A percentile compares a stretch with the other conserved stretches of the same genome.
These are phyloP conservation scores for Didymella arachidicola DNA, from an alignment of 2,329 filamentous ascomycete genomes.

Conservation along the genomic window DNA sequence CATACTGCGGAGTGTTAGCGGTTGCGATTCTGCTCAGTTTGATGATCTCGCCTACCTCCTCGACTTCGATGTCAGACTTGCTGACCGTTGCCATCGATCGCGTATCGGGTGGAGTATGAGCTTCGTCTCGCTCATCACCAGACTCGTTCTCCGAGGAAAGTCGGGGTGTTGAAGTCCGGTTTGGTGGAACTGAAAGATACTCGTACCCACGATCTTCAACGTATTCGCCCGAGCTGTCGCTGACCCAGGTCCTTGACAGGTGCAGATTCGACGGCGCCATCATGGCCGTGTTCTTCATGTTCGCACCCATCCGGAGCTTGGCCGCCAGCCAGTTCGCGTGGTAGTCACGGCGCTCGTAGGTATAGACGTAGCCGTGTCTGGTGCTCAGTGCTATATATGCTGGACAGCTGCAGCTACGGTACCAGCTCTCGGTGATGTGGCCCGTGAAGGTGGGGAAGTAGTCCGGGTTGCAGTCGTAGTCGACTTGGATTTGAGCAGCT, in stretches of 20 bases:
- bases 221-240: constrained; percentile 1
- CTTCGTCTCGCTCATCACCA: constrained; percentile 2
- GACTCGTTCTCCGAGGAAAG: neutral
- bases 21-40: neutral
- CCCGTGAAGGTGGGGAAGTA: neutral
- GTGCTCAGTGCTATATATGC: constrained; percentile 27
- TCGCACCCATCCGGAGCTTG: neutral
- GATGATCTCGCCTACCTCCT: neutral
- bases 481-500: neutral
- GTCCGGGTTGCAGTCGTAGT: neutral
- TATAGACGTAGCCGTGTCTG: neutral
- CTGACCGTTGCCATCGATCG: neutral
- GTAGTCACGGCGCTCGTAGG: constrained; percentile 12
- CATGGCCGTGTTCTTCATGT: neutral
- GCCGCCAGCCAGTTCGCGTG: constrained; percentile 3
- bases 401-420: constrained; percentile 3
- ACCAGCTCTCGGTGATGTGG: constrained; percentile 1
- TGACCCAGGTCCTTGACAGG: neutral
- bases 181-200: neutral
- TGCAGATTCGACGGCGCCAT: constrained; percentile 4
- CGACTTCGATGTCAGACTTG: neutral
- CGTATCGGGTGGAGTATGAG: neutral
- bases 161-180: neutral
- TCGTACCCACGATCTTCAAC: neutral
- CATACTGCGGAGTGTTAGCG: neutral